Base-by-base conservation (phyloP, 768 basidiomycete species). In the Cyclocybe aegerita region DNA sequence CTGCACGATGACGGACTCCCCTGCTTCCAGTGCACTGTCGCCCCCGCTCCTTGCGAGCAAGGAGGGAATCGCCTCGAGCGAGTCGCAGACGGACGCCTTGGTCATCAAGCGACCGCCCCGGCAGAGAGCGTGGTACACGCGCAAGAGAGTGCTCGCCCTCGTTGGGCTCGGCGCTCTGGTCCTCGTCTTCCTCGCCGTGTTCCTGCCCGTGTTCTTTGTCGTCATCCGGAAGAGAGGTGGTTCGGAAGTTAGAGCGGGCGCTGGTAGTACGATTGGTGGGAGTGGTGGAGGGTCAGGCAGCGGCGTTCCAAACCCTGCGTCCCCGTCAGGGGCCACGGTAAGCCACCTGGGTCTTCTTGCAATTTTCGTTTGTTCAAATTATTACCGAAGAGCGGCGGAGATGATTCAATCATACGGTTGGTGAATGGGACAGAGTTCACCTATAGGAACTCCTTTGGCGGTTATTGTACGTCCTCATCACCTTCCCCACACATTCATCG, bases 391-490 rank as follows among this genome's bases (percentile, higher is more conserved):
- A 71, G 67, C 6, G 90, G 90, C 12, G 79, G 79, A 8, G 78
- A 86, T 57, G 88, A 88, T 5, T 84, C 82, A 9, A 65, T 69
- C 10, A 69, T 91, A 39, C 80, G 72, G 9, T 70, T 76, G 9
- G 79, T 75, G 4, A 79, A 90, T 54, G 91, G 90, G 6, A 73
- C 81, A 0, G 75, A 72, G 4, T 86, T 91, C 67, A 80, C 71
- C 0, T 93, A 93, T 63, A 69, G 72, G 54, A 93, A 92, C 67
- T 66, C 77, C 1, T 87, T 88, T 63, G 90, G 82, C 11, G 85
- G 85, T 9, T 77, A 72, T 57, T 86, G 82, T 79, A 61, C 71
- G 79, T 62, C 48, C 17, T 36, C 12, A 51, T 40, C 16, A 17
- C 52, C 48, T 29, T 14, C 16, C 4, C 32, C 16, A 9, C 14